A percentile compares a stretch with the other conserved stretches of the same genome.
Conservation (phyloP, 805 yeast species). For the Saccharomycopsis sp. region DNA sequence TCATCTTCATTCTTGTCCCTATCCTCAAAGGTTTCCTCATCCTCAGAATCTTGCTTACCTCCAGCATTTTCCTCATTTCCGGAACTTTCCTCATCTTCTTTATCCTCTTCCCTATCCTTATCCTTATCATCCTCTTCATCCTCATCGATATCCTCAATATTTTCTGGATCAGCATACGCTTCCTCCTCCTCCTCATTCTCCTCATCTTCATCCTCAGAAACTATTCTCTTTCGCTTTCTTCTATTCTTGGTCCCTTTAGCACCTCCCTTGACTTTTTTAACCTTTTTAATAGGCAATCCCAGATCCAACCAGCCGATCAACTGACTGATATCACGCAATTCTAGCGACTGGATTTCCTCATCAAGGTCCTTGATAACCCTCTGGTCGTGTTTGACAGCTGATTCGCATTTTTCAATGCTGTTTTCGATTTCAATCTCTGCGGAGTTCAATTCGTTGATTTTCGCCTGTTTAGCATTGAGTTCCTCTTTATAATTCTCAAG, state of each 20-base stretch:
- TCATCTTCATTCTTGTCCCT: conserved; percentile 8
- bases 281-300: conserved; percentile 13
- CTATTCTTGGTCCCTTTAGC: not conserved
- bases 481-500: conserved; percentile 37
- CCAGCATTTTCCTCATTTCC: conserved; percentile 28
- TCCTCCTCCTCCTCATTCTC: conserved; percentile 4
- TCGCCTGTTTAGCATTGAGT: conserved; percentile 33
- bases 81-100: conserved; percentile 26
- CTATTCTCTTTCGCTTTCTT: conserved; percentile 14
- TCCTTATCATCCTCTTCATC: conserved; percentile 2
- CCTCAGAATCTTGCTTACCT: conserved; percentile 12
- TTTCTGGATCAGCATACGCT: conserved; percentile 5
- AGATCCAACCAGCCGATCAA: conserved; percentile 43
- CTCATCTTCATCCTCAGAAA: not conserved
- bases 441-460: conserved; percentile 52
- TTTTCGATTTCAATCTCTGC: conserved; percentile 61
- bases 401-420: conserved; percentile 51
- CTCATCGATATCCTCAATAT: not conserved
- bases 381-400: conserved; percentile 32
- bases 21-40: conserved; percentile 5
- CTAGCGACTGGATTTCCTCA: conserved; percentile 37
- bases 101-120: conserved; percentile 8
- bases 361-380: conserved; percentile 35
- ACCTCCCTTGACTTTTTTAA: not conserved
- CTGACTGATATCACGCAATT: conserved; percentile 47